Conservation (phyloP, 2,329 filamentous ascomycete genomes). For the Pyricularia pennisetigena region DNA sequence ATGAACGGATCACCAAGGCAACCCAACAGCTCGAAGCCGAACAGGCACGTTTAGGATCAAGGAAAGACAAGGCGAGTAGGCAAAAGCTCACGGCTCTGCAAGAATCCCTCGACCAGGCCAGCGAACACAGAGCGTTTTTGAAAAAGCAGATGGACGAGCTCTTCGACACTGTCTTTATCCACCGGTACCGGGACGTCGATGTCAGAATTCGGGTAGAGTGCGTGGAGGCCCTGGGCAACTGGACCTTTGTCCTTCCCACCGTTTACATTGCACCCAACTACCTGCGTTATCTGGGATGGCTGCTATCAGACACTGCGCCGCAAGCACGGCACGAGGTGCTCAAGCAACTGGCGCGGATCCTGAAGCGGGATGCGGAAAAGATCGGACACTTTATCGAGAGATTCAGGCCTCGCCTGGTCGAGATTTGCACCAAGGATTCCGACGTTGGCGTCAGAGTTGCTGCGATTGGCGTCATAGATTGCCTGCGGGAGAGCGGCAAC, state of each 20-base stretch:
- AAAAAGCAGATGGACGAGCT: conserved; percentile 71
- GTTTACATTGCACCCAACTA: conserved; percentile 87
- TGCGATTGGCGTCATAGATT: conserved; percentile 72
- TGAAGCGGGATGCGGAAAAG: conserved; percentile 71
- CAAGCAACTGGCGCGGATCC: conserved; percentile 70
- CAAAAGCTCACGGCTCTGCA: conserved; percentile 65
- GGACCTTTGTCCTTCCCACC: conserved; percentile 78
- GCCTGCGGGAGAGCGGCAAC: conserved; percentile 73
- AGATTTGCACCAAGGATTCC: conserved; percentile 82
- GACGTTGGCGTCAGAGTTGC: conserved; percentile 72
- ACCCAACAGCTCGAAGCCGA: conserved; percentile 74
- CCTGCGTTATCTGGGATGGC: conserved; percentile 90
- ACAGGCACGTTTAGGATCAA: conserved; percentile 53
- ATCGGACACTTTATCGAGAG: conserved; percentile 89
- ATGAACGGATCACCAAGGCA: conserved; percentile 57
- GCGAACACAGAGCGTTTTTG: conserved; percentile 58
- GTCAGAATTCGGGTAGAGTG: conserved; percentile 82
- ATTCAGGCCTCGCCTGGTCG: conserved; percentile 77
- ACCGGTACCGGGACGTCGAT: conserved; percentile 92
- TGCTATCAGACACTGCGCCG: conserved; percentile 72
- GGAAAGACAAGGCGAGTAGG: conserved; percentile 54
- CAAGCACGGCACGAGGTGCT: conserved; percentile 77
- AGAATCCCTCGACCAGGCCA: conserved; percentile 59
- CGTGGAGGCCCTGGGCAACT: conserved; percentile 73
- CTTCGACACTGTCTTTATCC: conserved; percentile 88